These are phyloP conservation scores for Sporobolomyces pararoseus DNA, from an alignment of 768 basidiomycete genomes.

Conservation along the genomic window DNA sequence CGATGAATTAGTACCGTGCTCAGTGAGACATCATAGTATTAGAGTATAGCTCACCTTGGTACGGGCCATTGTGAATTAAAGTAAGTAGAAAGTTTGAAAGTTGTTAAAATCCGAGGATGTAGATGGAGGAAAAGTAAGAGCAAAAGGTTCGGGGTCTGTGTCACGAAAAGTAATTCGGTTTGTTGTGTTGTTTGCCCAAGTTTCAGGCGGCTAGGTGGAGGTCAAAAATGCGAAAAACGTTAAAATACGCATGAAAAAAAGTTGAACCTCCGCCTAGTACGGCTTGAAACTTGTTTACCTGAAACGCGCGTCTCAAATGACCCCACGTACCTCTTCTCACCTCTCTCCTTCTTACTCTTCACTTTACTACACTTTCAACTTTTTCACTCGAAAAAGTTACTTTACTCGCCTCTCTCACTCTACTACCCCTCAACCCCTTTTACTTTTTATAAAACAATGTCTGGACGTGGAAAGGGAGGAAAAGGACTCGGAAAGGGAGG, in stretches of 20 bases:
- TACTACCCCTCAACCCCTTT: slow-evolving; percentile 1
- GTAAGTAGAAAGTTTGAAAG: background rate
- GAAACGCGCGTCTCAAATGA: too few species aligned
- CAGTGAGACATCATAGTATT: too few species aligned
- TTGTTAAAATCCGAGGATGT: slow-evolving; percentile 6
- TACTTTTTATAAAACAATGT: slow-evolving; percentile 45
- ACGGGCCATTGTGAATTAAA: slow-evolving; percentile 48
- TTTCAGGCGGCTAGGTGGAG: slow-evolving; percentile 7
- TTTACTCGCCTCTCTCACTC: slow-evolving; percentile 1
- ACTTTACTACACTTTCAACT: background rate
- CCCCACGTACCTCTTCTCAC: background rate
- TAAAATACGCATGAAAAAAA: background rate
- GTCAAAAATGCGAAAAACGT: background rate
- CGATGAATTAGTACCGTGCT: background rate
- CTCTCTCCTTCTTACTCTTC: background rate
- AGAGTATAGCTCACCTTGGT: too few species aligned
- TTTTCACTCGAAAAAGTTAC: background rate
- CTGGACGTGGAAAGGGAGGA: slow-evolving; percentile 53
- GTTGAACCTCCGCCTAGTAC: slow-evolving; percentile 3
- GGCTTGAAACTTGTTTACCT: too few species aligned
- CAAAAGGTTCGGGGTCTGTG: background rate
- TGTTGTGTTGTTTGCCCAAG: slow-evolving; percentile 10
- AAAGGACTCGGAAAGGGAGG: slow-evolving; percentile 55
- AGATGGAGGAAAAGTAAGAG: background rate
- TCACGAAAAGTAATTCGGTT: too few species aligned